phyloP scores from a whole-genome alignment of 192 early-diverging fungal species.

The Chytriomyces hyalinus region DNA sequence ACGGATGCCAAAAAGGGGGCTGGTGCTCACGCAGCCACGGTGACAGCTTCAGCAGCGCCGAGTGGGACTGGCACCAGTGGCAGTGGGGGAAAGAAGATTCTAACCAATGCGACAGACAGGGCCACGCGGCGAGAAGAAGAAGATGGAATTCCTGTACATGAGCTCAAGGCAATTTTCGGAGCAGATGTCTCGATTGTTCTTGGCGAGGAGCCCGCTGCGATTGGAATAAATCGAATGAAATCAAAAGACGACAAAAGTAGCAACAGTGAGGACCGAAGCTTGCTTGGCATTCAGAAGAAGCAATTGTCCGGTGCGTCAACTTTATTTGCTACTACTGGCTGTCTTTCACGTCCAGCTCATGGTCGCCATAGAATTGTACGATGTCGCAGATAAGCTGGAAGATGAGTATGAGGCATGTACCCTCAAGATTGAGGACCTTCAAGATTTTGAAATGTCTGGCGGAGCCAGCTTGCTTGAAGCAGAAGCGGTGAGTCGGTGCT shows the following conservation, averaged over 20 bases:
- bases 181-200: background rate
- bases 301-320: background rate
- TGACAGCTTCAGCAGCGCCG: too few species aligned
- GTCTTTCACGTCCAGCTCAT: background rate
- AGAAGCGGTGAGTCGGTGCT: background rate
- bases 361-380: background rate
- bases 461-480: constrained; percentile 3
- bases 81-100: background rate
- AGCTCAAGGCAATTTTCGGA: background rate
- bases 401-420: constrained; percentile 8
- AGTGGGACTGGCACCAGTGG: background rate
- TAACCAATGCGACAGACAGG: background rate
- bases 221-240: background rate
- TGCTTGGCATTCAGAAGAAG: constrained; percentile 5
- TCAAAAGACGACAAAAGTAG: background rate
- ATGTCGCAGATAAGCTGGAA: constrained; percentile 9
- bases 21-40: too few species aligned
- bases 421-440: constrained; percentile 11
- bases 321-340: background rate
- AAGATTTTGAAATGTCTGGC: constrained; percentile 12
- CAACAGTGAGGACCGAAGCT: background rate
- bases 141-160: background rate
- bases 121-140: background rate
- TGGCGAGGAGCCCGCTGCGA: background rate
- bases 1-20: too few species aligned